phyloP scores from a whole-genome alignment of 2,329 filamentous ascomycete species.

The Cercospora zeina region DNA sequence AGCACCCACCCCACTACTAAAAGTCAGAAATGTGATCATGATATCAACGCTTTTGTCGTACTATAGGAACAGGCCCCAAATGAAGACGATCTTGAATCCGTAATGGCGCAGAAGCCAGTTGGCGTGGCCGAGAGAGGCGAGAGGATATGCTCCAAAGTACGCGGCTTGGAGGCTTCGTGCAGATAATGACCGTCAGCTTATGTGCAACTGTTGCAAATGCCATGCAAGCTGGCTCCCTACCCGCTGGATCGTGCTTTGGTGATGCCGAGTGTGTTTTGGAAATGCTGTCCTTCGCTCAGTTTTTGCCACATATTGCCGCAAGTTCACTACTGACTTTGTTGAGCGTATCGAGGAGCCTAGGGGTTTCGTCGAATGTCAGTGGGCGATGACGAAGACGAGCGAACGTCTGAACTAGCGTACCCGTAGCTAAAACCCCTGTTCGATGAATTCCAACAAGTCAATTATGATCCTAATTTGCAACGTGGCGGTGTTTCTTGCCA shows the following conservation, averaged over 20 bases:
- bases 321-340: conserved; percentile 39
- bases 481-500: conserved; percentile 44
- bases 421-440: conserved; percentile 10
- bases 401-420: neutral
- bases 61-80: conserved; percentile 56
- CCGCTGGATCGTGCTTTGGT: conserved; percentile 45
- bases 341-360: conserved; percentile 55
- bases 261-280: conserved; percentile 49
- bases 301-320: conserved; percentile 44
- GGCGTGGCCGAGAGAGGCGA: conserved; percentile 51
- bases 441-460: neutral
- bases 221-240: neutral
- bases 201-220: neutral
- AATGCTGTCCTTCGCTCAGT: conserved; percentile 52
- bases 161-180: conserved; percentile 48
- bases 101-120: conserved; percentile 46
- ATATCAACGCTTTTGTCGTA: neutral
- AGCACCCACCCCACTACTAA: conserved; percentile 51
- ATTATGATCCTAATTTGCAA: neutral
- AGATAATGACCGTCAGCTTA: neutral
- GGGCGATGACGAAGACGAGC: neutral
- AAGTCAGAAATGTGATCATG: neutral
- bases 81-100: conserved; percentile 51
- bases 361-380: neutral
- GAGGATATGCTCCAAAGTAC: conserved; percentile 54